Base-by-base conservation (phyloP, 2,329 filamentous ascomycete genomes). In the Aschersonia sp. region DNA sequence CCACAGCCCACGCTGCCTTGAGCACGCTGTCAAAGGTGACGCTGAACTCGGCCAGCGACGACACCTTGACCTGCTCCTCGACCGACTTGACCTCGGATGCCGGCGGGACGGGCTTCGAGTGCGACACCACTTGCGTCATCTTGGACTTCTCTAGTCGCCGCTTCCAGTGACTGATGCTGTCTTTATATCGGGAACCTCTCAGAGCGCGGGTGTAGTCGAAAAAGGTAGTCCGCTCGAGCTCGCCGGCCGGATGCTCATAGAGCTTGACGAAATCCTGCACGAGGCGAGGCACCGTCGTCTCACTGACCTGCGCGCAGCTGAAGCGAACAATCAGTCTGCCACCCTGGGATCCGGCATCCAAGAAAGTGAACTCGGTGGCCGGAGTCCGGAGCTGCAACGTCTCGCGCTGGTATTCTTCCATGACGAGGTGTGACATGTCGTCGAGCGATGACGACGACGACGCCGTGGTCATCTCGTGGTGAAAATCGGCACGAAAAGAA, bases 1-100 rank as follows among this genome's bases (percentile, higher is more conserved):
- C 68, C 50, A 75, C 68, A 1, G 74, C 71, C 75, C 77, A 81
- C 0, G 75, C 75, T 0, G 74, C 70, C 56, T 77, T 78, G 35
- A 80, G 63, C 3, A 80, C 66, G 0, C 72, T 70, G 50, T 75
- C 71, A 40, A 74, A 72, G 0, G 66, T 64, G 50, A 76, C 65
- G 6, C 67, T 69, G 3, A 73, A 60, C 38, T 66, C 67, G 5
- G 64, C 54, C 4, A 72, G 56, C 7, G 68, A 64, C 5, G 64
- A 65, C 1, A 72, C 56, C 1, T 66, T 54, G 20, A 71, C 63
- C 28, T 63, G 64, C 48, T 68, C 63, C 3, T 57, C 58, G 6
- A 74, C 49, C 0, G 65, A 69, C 50, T 63, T 67, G 48, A 64
- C 61, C 44, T 63, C 65, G 10, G 58, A 60, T 5, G 60, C 67